Evolutionary conservation across 2,329 filamentous ascomycete genomes (phyloP), one percentile per base, ranked within the genome.

Genomic region (Alternaria burnsii): DNA sequence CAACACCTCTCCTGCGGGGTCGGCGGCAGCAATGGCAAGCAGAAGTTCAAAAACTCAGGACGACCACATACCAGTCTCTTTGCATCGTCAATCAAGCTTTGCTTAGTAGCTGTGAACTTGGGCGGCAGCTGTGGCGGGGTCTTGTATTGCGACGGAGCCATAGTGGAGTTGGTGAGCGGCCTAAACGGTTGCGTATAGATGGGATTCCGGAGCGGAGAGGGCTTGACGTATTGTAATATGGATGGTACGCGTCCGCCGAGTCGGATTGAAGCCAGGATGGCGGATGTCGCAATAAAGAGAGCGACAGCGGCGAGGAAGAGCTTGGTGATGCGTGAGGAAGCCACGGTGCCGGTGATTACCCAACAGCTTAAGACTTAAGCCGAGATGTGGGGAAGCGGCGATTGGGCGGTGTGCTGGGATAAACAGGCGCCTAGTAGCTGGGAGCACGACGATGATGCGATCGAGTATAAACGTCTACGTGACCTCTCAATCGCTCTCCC

Each of bases 121-220:
- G 91, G 91, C 58, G 92, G 91, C 41, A 89, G 84, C 82, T 94
- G 91, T 3, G 92, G 91, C 65, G 91, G 91, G 75, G 85, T 90
- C 78, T 85, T 86, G 80, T 91, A 92, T 79, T 88, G 86, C 67
- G 85, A 79, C 61, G 87, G 84, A 67, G 86, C 87, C 89, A 92
- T 91, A 74, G 79, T 85, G 76, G 80, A 84, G 67, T 84, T 88
- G 66, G 81, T 80, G 73, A 83, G 70, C 47, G 82, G 79, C 32
- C 72, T 66, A 44, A 66, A 72, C 24, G 69, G 61, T 54, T 71
- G 65, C 12, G 63, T 58, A 50, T 66, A 62, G 26, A 73, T 62
- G 4, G 68, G 68, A 72, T 46, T 64, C 55, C 58, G 65, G 61
- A 76, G 53, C 42, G 76, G 73, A 50, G 73, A 67, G 57, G 78